A percentile compares a stretch with the other conserved stretches of the same genome.
Evolutionary conservation across 441 rosid species (phyloP).

Genomic region (Omphalea diandra): DNA sequence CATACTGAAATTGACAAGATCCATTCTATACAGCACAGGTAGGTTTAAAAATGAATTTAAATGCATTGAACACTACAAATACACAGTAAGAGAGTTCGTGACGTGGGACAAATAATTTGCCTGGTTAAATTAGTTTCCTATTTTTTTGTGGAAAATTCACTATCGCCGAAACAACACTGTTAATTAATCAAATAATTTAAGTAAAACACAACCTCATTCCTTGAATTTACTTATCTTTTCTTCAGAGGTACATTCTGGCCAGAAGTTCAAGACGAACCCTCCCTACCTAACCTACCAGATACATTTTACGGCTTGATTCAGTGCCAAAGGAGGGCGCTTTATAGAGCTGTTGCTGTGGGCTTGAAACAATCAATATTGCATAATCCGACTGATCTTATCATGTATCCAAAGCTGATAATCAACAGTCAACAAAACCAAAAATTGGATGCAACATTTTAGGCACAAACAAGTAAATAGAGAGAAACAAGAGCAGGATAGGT

Average conservation of each 20-base stretch:
- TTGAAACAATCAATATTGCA: conserved; percentile 93
- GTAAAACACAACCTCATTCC: conserved; percentile 21
- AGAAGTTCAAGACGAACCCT: too few relatives aligned
- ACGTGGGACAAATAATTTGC: conserved; percentile 19
- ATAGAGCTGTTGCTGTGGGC: conserved; percentile 63
- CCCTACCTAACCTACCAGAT: too few relatives aligned
- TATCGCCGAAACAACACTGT: conserved; percentile 25
- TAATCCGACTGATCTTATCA: conserved; percentile 82
- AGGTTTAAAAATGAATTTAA: conserved; percentile 6
- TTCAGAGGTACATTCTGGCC: too few relatives aligned
- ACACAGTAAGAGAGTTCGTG: background rate
- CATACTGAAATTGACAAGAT: conserved; percentile 8
- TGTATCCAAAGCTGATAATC: conserved; percentile 64
- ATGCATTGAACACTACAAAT: conserved; percentile 2
- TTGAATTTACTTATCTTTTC: conserved; percentile 15
- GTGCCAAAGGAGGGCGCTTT: too few relatives aligned
- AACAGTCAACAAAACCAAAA: conserved; percentile 15
- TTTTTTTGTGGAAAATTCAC: conserved; percentile 13
- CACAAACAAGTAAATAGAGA: background rate
- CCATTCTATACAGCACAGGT: background rate
- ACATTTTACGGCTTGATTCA: too few relatives aligned
- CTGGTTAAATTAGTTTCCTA: conserved; percentile 26
- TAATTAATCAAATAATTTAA: conserved; percentile 23
- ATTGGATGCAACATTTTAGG: background rate
- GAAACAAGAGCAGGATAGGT: too few relatives aligned